phyloP scores from a whole-genome alignment of 1,284 basidiomycete genomes.

The Trametes pubescens region DNA sequence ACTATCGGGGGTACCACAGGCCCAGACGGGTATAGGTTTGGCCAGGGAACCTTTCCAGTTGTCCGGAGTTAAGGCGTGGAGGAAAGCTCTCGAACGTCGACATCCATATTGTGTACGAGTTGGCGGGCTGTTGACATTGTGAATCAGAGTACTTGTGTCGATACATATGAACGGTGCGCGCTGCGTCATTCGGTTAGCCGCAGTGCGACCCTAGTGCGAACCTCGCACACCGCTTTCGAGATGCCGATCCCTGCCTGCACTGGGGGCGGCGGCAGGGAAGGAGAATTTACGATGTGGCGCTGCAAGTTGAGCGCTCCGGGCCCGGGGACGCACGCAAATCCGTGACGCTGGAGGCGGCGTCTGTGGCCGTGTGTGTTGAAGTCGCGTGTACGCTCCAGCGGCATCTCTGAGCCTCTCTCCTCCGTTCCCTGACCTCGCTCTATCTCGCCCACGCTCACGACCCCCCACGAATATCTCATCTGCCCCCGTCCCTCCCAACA shows the following conservation, averaged over 20 bases:
- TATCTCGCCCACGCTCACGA: constrained; percentile 12
- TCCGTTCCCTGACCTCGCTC: constrained; percentile 4
- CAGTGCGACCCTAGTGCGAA: not conserved
- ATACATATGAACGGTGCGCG: too few species aligned
- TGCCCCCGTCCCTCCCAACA: constrained; percentile 11
- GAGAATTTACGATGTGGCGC: constrained; percentile 7
- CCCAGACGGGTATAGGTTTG: not conserved
- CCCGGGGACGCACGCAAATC: not conserved
- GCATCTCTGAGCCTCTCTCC: constrained; percentile 7
- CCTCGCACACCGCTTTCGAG: not conserved
- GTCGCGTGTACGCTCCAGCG: constrained; percentile 20
- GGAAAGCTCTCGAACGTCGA: too few species aligned
- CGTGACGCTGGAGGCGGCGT: constrained; percentile 5
- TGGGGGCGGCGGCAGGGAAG: not conserved
- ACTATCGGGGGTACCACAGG: not conserved
- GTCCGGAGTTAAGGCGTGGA: too few species aligned
- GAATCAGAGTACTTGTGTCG: too few species aligned
- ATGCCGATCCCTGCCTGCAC: not conserved
- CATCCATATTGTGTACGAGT: too few species aligned
- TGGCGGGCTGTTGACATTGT: too few species aligned
- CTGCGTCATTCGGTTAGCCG: not conserved
- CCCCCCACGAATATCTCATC: constrained; percentile 19
- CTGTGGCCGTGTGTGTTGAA: constrained; percentile 20
- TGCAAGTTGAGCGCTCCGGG: not conserved
- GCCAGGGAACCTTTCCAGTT: not conserved